Conservation (phyloP, 2,329 filamentous ascomycete genomes). For the Fusarium sulawesiense region DNA sequence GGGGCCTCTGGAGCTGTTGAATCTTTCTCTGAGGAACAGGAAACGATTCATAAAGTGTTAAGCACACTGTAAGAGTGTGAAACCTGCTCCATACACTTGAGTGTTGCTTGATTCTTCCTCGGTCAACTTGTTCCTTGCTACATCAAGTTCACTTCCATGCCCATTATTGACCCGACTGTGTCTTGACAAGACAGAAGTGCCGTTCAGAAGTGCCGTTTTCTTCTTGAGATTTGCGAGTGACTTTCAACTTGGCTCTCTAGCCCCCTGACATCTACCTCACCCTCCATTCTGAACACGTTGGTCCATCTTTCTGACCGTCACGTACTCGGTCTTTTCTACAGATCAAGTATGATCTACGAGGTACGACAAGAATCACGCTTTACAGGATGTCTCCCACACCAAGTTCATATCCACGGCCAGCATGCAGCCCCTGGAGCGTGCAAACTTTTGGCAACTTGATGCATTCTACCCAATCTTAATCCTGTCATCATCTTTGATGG, state of each 20-base stretch:
- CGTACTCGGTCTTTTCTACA: not conserved
- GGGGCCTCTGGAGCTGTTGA: not conserved
- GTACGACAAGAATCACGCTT: not conserved
- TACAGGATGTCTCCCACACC: not conserved
- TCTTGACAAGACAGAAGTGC: not conserved
- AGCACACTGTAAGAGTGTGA: constrained; percentile 13
- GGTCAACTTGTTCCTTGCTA: not conserved
- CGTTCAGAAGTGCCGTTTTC: not conserved
- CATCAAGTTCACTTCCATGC: not conserved
- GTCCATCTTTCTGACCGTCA: not conserved
- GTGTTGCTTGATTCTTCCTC: constrained; percentile 28
- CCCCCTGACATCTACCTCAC: not conserved
- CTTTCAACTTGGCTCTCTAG: not conserved
- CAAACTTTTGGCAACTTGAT: not conserved
- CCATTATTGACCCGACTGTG: not conserved
- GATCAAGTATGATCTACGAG: not conserved
- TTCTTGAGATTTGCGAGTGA: not conserved
- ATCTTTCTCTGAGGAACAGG: not conserved
- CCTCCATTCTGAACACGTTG: not conserved
- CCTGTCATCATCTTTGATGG: not conserved
- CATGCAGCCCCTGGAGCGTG: not conserved
- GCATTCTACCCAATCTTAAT: not conserved
- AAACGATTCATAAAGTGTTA: constrained; percentile 5
- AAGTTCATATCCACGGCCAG: not conserved
- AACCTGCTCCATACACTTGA: not conserved